Evolutionary conservation across 768 basidiomycete genomes (phyloP), one percentile per base, ranked within the genome.

Genomic region (Mycena leptocephala): DNA sequence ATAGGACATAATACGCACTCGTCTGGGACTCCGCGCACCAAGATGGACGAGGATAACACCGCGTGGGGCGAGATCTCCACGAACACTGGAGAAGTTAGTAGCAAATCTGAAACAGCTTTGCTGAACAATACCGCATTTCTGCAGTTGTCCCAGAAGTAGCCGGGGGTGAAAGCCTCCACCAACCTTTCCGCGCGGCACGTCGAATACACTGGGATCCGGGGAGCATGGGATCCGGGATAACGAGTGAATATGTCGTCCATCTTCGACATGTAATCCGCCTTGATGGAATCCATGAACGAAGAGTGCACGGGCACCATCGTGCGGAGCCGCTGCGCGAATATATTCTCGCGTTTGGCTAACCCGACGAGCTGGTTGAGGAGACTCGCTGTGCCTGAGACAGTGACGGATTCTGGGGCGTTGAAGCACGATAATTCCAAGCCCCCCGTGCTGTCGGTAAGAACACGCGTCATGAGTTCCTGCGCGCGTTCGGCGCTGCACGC

Each of bases 261-360:
- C 35, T n/a, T 22, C 14, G 48, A 28, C 20, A 59, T 2, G 20
- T 74, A 74, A 18, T 68, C 53, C 5, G 7, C 67, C 28, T 68
- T 65, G 68, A 84, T 85, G 11, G 70, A 14, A 20, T 83, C 80
- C 82, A 85, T 83, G 39, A 85, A 76, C 1, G 72, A 72, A 1
- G 81, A 83, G 59, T 86, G 85, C 1, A 81, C 81, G 2, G 85
- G 81, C 3, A 82, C 75, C 41, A 78, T 75, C 10, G 84, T 81
- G 22, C 79, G 80, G 14, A 85, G 75, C 43, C 76, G 75, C 13
- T 80, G 75, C 3, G 83, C 84, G 65, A 82, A 81, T 28, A 83
- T 63, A 3, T 79, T 82, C 20, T 61, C 55, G 13, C 51, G 43
- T 35, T 75, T 41, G 7, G 82, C 83, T 30, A 75, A 71, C 22